Conservation (phyloP, 441 rosid species). For the Populus hybrid region DNA sequence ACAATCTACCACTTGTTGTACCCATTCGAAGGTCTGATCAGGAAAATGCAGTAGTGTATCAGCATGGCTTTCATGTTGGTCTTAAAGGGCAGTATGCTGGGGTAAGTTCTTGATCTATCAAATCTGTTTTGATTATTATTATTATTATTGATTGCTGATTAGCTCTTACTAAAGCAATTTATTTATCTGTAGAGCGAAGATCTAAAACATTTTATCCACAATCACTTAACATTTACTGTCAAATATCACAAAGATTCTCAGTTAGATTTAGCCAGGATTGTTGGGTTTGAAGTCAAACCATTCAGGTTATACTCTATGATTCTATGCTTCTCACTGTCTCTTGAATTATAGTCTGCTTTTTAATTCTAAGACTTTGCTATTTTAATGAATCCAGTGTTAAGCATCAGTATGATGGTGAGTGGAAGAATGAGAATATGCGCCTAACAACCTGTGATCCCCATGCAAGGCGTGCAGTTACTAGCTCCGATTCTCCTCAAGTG, state of each 20-base stretch:
- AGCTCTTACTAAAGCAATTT: conserved; percentile 12
- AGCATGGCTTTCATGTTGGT: conserved; percentile 84
- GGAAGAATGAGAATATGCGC: conserved; percentile 69
- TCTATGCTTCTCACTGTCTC: not conserved
- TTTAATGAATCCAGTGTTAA: conserved; percentile 55
- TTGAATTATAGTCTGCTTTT: not conserved
- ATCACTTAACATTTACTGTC: conserved; percentile 76
- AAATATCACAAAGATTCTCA: conserved; percentile 66
- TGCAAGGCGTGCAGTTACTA: conserved; percentile 70
- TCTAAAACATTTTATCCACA: conserved; percentile 80
- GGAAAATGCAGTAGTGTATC: conserved; percentile 62
- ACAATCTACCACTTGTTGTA: conserved; percentile 89
- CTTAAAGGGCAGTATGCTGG: conserved; percentile 75
- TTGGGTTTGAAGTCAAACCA: conserved; percentile 93
- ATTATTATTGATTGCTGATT: conserved; percentile 9
- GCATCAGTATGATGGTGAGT: conserved; percentile 79
- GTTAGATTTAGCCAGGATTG: conserved; percentile 67
- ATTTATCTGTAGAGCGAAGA: conserved; percentile 57
- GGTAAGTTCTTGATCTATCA: conserved; percentile 43
- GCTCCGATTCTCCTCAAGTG: conserved; percentile 80
- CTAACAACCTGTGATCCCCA: conserved; percentile 87
- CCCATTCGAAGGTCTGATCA: conserved; percentile 59
- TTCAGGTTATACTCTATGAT: conserved; percentile 50
- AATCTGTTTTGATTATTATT: conserved; percentile 2
- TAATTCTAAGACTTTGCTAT: conserved; percentile 10